Percentiles rank a stretch among this genome's conserved stretches.
phyloP scores from a whole-genome alignment of 2,329 filamentous ascomycete genomes.

The Ceratocystis huliohia region DNA sequence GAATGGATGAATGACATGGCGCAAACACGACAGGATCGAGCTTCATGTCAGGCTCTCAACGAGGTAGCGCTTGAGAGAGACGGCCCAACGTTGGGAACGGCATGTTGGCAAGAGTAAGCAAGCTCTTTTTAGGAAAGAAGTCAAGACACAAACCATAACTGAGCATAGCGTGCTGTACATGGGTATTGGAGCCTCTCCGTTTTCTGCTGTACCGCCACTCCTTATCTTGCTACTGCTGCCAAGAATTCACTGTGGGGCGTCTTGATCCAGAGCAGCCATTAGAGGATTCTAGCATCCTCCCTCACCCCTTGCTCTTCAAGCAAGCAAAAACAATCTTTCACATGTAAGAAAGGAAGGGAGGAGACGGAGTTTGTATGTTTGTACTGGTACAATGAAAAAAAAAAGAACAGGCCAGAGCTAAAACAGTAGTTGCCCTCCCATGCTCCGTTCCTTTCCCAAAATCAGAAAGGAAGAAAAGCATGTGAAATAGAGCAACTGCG shows the following conservation, averaged over 20 bases:
- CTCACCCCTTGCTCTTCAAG: background rate
- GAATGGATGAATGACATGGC: background rate
- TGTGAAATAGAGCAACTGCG: slow-evolving; percentile 6
- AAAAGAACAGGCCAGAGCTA: background rate
- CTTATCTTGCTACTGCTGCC: background rate
- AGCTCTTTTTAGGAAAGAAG: background rate
- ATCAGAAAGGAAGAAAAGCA: slow-evolving; percentile 1
- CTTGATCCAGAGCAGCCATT: background rate
- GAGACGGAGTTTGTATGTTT: background rate
- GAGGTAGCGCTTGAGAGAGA: background rate
- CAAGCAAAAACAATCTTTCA: background rate
- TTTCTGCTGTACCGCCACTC: background rate
- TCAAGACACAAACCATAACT: background rate
- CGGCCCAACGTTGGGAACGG: background rate
- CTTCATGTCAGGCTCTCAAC: background rate
- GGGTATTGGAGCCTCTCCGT: too few relatives aligned
- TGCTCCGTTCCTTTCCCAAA: background rate
- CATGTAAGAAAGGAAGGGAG: background rate
- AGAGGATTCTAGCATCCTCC: background rate
- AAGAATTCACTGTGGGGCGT: background rate
- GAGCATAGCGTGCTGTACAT: background rate
- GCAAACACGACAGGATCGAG: background rate
- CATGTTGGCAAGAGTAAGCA: background rate
- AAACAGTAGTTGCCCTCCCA: slow-evolving; percentile 1
- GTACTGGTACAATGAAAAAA: background rate